These are phyloP conservation scores for Nemophila menziesii DNA, from an alignment of 257 asterid genomes.

Conservation along the genomic window DNA sequence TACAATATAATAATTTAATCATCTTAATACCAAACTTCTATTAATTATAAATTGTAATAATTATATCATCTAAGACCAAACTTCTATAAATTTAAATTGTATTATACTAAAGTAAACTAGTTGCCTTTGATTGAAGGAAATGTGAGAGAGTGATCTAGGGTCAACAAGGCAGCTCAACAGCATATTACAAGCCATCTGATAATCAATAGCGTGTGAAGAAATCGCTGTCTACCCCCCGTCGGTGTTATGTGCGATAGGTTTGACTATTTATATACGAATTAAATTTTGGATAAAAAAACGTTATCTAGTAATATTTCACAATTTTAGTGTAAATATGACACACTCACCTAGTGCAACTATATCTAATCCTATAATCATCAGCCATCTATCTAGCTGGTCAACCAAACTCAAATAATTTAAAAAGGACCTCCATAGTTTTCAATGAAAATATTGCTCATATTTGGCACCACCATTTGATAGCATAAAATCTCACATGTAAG, in stretches of 20 bases:
- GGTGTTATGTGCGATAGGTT: conserved; percentile 22
- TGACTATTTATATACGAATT: conserved; percentile 16
- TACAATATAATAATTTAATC: too few relatives aligned
- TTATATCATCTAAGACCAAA: not conserved
- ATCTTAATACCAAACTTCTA: too few relatives aligned
- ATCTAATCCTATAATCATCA: conserved; percentile 13
- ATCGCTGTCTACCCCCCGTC: conserved; percentile 28
- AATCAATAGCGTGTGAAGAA: conserved; percentile 15
- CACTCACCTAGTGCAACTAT: conserved; percentile 18
- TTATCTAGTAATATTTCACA: not conserved
- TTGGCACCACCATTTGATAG: too few relatives aligned
- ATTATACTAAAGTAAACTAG: not conserved
- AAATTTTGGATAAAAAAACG: not conserved
- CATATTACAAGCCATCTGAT: conserved; percentile 5
- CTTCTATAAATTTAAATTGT: not conserved
- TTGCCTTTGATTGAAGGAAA: not conserved
- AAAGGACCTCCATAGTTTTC: too few relatives aligned
- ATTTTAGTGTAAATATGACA: not conserved
- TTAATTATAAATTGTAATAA: too few relatives aligned
- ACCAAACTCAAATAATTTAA: too few relatives aligned
- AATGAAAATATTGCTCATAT: too few relatives aligned
- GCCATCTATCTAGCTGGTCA: conserved; percentile 19
- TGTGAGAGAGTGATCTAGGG: conserved; percentile 7
- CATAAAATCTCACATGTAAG: too few relatives aligned
- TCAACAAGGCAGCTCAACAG: conserved; percentile 48